These are phyloP conservation scores for Lycium ferocissimum DNA, from an alignment of 257 asterid genomes.

Conservation along the genomic window DNA sequence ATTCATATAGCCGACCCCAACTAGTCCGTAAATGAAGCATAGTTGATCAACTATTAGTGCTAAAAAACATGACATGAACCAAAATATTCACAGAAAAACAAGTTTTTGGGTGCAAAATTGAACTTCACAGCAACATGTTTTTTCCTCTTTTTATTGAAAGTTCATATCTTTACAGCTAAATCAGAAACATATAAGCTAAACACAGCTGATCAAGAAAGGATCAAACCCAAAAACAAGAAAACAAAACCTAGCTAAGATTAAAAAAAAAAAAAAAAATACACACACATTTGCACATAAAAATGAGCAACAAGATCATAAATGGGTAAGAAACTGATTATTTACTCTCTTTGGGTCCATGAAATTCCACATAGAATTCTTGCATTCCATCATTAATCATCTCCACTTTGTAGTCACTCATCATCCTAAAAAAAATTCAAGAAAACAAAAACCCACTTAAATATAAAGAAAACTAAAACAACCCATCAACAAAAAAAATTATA, in stretches of 20 bases:
- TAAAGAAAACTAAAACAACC: neutral
- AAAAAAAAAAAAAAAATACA: neutral
- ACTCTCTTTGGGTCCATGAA: constrained; percentile 95
- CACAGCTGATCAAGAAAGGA: neutral
- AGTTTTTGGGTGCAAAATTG: constrained; percentile 24
- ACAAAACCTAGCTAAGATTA: constrained; percentile 28
- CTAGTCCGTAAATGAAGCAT: neutral
- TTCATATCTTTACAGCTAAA: constrained; percentile 32
- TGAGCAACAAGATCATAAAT: neutral
- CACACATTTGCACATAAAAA: constrained; percentile 22
- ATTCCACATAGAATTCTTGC: constrained; percentile 83
- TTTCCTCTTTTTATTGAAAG: constrained; percentile 3
- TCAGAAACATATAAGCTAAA: constrained; percentile 1
- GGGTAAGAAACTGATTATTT: constrained; percentile 33
- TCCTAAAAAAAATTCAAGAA: constrained; percentile 50
- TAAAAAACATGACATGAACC: constrained; percentile 25
- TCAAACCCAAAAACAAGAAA: constrained; percentile 23
- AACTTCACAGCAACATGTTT: constrained; percentile 22
- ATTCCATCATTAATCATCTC: constrained; percentile 90
- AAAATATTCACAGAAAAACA: constrained; percentile 19
- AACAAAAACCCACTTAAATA: neutral
- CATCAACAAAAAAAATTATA: constrained; percentile 4
- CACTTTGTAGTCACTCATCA: constrained; percentile 95
- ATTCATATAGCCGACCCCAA: neutral
- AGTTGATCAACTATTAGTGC: neutral